Percentiles rank a stretch among this genome's conserved stretches.
phyloP scores from a whole-genome alignment of 129 eudicot genomes.

The Helianthus tuberosus region DNA sequence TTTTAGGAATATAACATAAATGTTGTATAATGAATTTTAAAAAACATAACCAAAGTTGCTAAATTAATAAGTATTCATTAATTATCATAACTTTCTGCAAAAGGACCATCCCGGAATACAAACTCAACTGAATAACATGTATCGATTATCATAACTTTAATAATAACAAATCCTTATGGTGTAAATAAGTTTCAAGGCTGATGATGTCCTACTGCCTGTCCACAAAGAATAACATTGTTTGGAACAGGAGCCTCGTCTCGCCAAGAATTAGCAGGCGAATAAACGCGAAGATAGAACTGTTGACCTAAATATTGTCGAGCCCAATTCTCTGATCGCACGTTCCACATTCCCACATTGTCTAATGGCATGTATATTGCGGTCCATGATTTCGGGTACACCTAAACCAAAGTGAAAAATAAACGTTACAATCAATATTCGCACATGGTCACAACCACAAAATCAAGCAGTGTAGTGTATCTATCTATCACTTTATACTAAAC shows the following conservation, averaged over 20 bases:
- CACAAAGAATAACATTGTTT: constrained; percentile 74
- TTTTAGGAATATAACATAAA: too few species aligned
- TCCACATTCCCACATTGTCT: constrained; percentile 92
- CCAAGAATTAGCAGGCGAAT: constrained; percentile 59
- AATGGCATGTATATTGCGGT: constrained; percentile 79
- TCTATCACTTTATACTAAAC: too few species aligned
- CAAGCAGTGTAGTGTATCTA: background rate
- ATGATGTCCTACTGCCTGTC: constrained; percentile 60
- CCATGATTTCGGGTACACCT: constrained; percentile 88
- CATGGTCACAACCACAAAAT: background rate
- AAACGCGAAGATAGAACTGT: constrained; percentile 76
- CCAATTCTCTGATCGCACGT: constrained; percentile 72
- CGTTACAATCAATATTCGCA: background rate
- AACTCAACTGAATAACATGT: constrained; percentile 3
- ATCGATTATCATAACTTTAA: constrained; percentile 1
- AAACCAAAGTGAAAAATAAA: background rate
- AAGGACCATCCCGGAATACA: background rate
- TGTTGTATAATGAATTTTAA: background rate
- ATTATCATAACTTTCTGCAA: background rate
- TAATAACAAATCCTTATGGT: background rate
- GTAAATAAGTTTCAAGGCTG: constrained; percentile 20
- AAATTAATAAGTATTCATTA: background rate
- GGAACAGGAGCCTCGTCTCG: constrained; percentile 85
- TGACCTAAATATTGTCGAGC: constrained; percentile 76
- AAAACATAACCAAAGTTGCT: background rate